phyloP scores from a whole-genome alignment of 208 protist species.

The Trypanosoma boissoni region DNA sequence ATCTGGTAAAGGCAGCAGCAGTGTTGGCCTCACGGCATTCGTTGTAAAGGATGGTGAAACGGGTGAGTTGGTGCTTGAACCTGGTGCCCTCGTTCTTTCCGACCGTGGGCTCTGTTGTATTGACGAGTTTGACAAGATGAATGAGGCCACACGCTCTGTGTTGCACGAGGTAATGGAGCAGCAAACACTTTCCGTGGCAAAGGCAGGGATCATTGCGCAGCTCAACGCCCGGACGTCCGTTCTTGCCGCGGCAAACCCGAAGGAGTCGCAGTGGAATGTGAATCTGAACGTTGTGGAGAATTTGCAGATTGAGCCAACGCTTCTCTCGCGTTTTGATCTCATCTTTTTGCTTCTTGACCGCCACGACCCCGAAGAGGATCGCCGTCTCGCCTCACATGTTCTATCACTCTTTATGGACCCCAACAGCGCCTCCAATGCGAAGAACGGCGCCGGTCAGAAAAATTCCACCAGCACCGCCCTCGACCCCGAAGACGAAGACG shows the following conservation, averaged over 20 bases:
- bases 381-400: constrained; percentile 95
- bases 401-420: constrained; percentile 94
- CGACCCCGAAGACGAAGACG: neutral
- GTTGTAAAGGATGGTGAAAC: constrained; percentile 97
- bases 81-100: constrained; percentile 97
- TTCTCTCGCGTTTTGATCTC: constrained; percentile 98
- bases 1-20: constrained; percentile 97
- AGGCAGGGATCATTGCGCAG: constrained; percentile 99
- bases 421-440: constrained; percentile 13
- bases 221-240: constrained; percentile 99
- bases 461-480: neutral
- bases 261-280: constrained; percentile 97
- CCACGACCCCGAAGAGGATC: constrained; percentile 91
- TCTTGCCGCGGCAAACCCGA: constrained; percentile 99
- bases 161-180: constrained; percentile 99
- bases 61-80: constrained; percentile 97
- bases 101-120: constrained; percentile 99
- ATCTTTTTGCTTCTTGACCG: constrained; percentile 98
- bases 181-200: constrained; percentile 99
- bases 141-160: constrained; percentile 96
- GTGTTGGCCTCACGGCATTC: constrained; percentile 99
- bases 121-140: constrained; percentile 99
- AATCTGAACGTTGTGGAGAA: constrained; percentile 97
- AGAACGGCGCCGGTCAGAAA: neutral
- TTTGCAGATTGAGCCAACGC: constrained; percentile 97